Evolutionary conservation across 148 eudicot species (phyloP).

Genomic region (Beta vulgaris): DNA sequence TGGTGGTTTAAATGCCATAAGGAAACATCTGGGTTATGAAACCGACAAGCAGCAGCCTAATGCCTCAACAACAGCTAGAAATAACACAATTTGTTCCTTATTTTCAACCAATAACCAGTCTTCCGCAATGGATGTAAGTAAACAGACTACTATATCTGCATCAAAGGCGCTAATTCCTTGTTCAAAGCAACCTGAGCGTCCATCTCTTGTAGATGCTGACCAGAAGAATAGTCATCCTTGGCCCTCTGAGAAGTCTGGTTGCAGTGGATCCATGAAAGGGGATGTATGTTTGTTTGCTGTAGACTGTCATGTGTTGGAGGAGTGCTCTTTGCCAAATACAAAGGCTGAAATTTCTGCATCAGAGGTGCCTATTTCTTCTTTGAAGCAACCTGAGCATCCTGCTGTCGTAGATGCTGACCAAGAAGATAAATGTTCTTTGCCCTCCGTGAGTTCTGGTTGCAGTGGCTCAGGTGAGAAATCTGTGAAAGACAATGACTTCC

Average conservation of each 20-base stretch:
- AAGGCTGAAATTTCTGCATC: conserved; percentile 3
- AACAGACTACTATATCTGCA: background rate
- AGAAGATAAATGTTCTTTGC: background rate
- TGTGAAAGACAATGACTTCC: background rate
- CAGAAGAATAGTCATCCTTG: background rate
- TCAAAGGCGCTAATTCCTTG: background rate
- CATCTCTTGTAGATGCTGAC: background rate
- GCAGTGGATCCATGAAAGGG: background rate
- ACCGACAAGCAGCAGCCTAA: background rate
- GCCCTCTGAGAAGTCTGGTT: background rate
- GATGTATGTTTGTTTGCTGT: background rate
- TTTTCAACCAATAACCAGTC: background rate
- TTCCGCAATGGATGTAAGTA: background rate
- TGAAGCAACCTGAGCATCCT: background rate
- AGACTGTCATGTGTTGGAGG: conserved; percentile 6
- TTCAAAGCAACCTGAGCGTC: conserved; percentile 7
- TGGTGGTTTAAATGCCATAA: background rate
- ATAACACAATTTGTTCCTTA: background rate
- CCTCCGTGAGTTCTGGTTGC: background rate
- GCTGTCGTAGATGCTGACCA: background rate
- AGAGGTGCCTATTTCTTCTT: background rate
- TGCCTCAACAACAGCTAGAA: background rate
- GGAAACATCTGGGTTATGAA: background rate
- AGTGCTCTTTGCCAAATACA: conserved; percentile 39
- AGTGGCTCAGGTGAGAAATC: conserved; percentile 3